phyloP scores from a whole-genome alignment of 2,329 filamentous ascomycete genomes.

The Phialophora tarda region DNA sequence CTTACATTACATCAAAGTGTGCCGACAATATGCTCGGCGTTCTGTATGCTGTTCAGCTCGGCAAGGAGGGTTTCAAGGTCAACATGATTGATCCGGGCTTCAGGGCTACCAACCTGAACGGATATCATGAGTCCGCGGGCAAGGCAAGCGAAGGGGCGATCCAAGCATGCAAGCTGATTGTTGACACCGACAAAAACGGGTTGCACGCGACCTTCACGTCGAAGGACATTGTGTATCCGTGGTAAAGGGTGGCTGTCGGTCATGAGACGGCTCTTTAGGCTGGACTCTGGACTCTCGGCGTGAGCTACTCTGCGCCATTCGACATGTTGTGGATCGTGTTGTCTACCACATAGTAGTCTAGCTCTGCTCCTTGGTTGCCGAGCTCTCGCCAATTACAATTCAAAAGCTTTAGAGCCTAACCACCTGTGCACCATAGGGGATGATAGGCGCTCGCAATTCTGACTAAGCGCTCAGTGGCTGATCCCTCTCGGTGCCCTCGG shows the following conservation, averaged over 20 bases:
- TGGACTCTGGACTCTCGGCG: neutral
- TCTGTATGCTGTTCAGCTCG: conserved; percentile 24
- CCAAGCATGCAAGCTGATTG: conserved; percentile 29
- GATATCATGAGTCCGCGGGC: conserved; percentile 13
- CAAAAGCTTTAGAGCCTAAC: no score
- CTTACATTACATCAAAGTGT: conserved; percentile 30
- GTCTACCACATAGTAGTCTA: neutral
- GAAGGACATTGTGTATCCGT: conserved; percentile 15
- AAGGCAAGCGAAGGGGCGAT: conserved; percentile 23
- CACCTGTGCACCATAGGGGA: no score
- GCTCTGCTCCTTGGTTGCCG: no score
- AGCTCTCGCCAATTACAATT: no score
- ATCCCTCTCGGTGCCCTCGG: no score
- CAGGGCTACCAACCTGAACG: conserved; percentile 30
- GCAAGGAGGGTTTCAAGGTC: conserved; percentile 36
- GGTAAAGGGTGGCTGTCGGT: conserved; percentile 7
- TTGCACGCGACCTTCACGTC: conserved; percentile 25
- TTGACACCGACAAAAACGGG: conserved; percentile 27
- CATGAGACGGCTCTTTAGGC: neutral
- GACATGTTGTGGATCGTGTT: neutral
- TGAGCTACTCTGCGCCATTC: neutral
- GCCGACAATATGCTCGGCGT: conserved; percentile 34
- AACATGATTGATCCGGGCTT: conserved; percentile 31
- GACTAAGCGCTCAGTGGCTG: no score
- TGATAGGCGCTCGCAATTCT: no score